A percentile compares a stretch with the other conserved stretches of the same genome.
These are phyloP conservation scores for Scedosporium apiospermum DNA, from an alignment of 2,329 filamentous ascomycete genomes.

Conservation along the genomic window DNA sequence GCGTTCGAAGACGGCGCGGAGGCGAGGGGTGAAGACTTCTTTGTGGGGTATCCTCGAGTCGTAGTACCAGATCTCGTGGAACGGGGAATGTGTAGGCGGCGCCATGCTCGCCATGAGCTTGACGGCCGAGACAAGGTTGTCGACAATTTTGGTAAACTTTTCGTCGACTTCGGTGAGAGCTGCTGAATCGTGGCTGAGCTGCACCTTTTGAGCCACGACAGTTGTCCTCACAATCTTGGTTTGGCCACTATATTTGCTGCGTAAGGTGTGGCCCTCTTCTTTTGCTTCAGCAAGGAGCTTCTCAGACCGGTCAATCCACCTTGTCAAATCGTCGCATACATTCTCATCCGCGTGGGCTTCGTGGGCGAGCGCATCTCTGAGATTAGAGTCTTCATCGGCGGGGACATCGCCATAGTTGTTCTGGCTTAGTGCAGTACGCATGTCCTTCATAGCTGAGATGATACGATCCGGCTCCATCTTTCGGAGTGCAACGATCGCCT, in stretches of 20 bases:
- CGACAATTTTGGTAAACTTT: conserved; percentile 57
- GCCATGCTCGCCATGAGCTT: conserved; percentile 24
- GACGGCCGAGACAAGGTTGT: conserved; percentile 34
- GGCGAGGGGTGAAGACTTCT: conserved; percentile 66
- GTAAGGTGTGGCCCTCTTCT: conserved; percentile 32
- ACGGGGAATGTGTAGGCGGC: conserved; percentile 33
- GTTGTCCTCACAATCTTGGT: conserved; percentile 65
- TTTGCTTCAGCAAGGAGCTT: conserved; percentile 13
- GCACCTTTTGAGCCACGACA: conserved; percentile 71
- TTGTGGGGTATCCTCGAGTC: conserved; percentile 59
- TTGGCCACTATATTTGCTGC: conserved; percentile 66
- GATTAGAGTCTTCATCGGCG: conserved; percentile 23
- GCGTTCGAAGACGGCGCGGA: conserved; percentile 61
- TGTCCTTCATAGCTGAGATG: conserved; percentile 23
- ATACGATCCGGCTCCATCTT: conserved; percentile 47
- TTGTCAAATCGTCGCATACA: conserved; percentile 11
- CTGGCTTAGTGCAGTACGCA: background rate
- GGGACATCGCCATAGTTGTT: conserved; percentile 26
- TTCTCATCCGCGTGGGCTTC: conserved; percentile 10
- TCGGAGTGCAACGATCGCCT: conserved; percentile 48
- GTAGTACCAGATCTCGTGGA: conserved; percentile 69
- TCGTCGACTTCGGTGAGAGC: conserved; percentile 61
- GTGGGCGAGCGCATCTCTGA: conserved; percentile 24
- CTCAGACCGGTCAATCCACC: conserved; percentile 18
- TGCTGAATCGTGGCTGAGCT: conserved; percentile 66